Evolutionary conservation across 139 green algal genomes (phyloP).

Genomic region (Chlamydomonas sphaeroides): DNA sequence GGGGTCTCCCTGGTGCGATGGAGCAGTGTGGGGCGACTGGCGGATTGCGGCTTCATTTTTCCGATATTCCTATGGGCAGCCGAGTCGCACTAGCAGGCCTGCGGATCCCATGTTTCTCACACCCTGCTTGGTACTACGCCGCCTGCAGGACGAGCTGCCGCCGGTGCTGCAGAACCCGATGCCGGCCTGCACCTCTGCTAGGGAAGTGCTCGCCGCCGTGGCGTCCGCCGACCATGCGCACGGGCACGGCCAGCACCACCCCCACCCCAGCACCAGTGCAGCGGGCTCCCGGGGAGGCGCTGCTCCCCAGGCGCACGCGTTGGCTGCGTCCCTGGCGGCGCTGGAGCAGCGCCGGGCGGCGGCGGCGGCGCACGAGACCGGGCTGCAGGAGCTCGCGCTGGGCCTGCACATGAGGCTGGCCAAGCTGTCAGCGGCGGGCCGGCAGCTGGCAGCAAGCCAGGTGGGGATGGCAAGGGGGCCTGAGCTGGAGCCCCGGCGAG

Average conservation of each 20-base stretch:
- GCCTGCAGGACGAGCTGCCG: slow-evolving; percentile 10
- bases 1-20: background rate
- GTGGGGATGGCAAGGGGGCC: no score
- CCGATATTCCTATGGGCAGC: no score
- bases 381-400: slow-evolving; percentile 14
- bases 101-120: no score
- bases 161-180: background rate
- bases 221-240: no score
- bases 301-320: no score
- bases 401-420: slow-evolving; percentile 23
- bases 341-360: slow-evolving; percentile 27
- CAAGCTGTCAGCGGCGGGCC: background rate
- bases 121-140: no score
- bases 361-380: slow-evolving; percentile 6
- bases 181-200: background rate
- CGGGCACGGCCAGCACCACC: background rate
- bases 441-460: background rate
- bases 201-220: background rate
- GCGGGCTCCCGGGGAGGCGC: no score
- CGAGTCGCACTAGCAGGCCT: no score
- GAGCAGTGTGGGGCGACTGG: no score
- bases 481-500: no score
- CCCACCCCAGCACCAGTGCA: no score
- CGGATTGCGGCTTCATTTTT: no score
- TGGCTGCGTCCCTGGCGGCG: background rate